A percentile compares a stretch with the other conserved stretches of the same genome.
phyloP scores from a whole-genome alignment of 139 green algal genomes.

The Tetradesmus lagerheimii region DNA sequence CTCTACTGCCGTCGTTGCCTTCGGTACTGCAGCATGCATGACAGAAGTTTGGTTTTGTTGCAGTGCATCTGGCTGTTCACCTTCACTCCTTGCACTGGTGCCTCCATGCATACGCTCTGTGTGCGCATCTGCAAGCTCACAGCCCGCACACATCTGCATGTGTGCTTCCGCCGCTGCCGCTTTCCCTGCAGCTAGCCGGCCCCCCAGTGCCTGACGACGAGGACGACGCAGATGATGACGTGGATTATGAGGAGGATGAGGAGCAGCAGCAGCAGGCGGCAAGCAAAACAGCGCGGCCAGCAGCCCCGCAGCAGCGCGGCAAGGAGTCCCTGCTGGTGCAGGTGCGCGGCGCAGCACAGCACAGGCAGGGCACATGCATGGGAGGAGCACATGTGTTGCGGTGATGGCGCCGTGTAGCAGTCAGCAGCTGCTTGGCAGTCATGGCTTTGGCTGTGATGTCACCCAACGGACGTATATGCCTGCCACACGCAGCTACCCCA shows the following conservation, averaged over 20 bases:
- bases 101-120: no score
- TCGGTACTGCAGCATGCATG: no score
- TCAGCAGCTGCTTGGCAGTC: no score
- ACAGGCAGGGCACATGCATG: no score
- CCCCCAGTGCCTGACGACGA: neutral
- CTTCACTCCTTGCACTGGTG: no score
- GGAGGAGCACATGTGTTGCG: no score
- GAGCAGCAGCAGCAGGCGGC: neutral
- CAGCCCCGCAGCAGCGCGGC: neutral
- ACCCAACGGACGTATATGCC: no score
- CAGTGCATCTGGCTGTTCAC: no score
- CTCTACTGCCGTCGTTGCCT: neutral
- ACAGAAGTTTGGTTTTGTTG: no score
- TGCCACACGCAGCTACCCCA: neutral
- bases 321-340: slow-evolving; percentile 45
- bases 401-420: no score
- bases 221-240: neutral
- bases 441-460: no score
- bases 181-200: neutral
- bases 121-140: neutral
- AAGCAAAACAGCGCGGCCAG: neutral
- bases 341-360: neutral
- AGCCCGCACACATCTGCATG: neutral
- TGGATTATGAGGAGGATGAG: neutral
- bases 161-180: neutral